These are phyloP conservation scores for Nakataea oryzae DNA, from an alignment of 2,329 filamentous ascomycete species.

Conservation along the genomic window DNA sequence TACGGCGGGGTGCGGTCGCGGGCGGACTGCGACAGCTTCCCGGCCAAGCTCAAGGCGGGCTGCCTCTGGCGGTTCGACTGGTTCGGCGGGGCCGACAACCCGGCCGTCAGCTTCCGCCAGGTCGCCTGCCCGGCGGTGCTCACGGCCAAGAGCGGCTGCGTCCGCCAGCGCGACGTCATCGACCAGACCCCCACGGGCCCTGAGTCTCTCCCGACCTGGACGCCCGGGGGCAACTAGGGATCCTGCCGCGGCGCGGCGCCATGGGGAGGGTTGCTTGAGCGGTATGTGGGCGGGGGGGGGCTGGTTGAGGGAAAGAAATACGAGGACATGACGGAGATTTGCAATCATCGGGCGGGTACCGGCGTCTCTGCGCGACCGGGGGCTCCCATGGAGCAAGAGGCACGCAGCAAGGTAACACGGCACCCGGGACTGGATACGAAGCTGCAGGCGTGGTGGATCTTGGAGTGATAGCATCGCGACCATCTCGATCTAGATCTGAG, in stretches of 20 bases:
- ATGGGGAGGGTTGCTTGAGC: neutral
- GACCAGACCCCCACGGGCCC: constrained; percentile 21
- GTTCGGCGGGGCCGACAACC: constrained; percentile 50
- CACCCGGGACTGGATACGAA: no score
- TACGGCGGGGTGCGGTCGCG: constrained; percentile 47
- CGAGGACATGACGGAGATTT: no score
- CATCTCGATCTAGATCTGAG: no score
- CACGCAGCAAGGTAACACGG: no score
- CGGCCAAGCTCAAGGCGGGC: constrained; percentile 33
- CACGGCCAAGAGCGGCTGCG: constrained; percentile 26
- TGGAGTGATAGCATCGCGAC: no score
- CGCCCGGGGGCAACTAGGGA: constrained; percentile 3
- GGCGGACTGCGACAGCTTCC: constrained; percentile 41
- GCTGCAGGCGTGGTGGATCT: no score
- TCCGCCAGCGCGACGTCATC: constrained; percentile 20
- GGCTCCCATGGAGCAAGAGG: no score
- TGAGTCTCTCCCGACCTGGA: constrained; percentile 16
- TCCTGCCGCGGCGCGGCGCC: no score
- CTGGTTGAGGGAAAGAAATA: no score
- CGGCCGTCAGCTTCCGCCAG: constrained; percentile 40
- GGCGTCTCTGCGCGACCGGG: no score
- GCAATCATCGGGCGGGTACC: neutral
- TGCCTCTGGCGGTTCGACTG: constrained; percentile 57
- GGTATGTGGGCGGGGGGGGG: no score
- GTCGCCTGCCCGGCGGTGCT: constrained; percentile 43